phyloP scores from a whole-genome alignment of 768 basidiomycete species.

The Tulasnella sp. region DNA sequence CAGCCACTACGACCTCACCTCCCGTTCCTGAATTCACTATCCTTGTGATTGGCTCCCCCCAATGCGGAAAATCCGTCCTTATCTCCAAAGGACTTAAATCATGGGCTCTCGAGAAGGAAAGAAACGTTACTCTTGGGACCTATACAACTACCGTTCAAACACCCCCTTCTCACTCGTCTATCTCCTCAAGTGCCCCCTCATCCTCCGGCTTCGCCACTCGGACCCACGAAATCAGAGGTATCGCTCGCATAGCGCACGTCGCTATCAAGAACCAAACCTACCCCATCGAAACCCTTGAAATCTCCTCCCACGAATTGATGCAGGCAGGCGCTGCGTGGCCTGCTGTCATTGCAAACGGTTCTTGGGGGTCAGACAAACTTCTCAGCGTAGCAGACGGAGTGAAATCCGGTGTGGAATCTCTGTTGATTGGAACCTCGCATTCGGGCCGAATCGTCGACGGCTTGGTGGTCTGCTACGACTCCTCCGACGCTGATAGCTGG shows the following conservation, averaged over 20 bases:
- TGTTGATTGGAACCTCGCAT: neutral
- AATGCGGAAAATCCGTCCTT: conserved; percentile 82
- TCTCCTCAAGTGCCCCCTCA: conserved; percentile 8
- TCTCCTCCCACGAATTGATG: conserved; percentile 15
- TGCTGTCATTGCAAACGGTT: conserved; percentile 17
- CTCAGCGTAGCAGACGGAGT: neutral
- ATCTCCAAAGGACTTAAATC: conserved; percentile 71
- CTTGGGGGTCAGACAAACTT: conserved; percentile 5
- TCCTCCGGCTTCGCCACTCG: neutral
- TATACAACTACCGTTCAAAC: neutral
- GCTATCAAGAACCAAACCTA: conserved; percentile 36
- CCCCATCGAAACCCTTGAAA: conserved; percentile 20
- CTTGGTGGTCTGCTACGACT: conserved; percentile 82
- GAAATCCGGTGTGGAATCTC: neutral
- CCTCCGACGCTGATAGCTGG: conserved; percentile 59
- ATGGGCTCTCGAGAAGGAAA: conserved; percentile 39
- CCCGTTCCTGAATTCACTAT: conserved; percentile 47
- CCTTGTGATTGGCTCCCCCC: conserved; percentile 70
- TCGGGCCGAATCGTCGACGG: conserved; percentile 53
- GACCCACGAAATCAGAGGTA: conserved; percentile 14
- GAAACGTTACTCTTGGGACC: conserved; percentile 14
- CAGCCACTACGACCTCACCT: conserved; percentile 18
- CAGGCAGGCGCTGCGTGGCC: conserved; percentile 16
- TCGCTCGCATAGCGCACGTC: conserved; percentile 44
- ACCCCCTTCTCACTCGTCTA: conserved; percentile 3